Evolutionary conservation across 805 yeast genomes (phyloP), one percentile per base, ranked within the genome.

Genomic region (Candida takata): DNA sequence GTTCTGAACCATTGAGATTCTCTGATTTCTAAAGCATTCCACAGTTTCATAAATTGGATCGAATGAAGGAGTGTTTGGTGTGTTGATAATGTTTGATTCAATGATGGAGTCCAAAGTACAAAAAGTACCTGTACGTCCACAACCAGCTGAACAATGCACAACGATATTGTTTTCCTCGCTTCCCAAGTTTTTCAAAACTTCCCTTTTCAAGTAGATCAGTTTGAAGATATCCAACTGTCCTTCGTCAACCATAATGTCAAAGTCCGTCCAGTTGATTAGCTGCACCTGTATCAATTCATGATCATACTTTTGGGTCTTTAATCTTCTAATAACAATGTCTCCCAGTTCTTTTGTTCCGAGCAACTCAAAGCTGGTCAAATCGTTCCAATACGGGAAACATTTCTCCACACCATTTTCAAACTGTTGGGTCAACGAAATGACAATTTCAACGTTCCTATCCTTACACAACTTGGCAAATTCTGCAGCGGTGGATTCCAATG

Each of bases 91-190:
- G 17, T 26, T 21, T 20, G 23, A 16, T 13, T 30, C 34, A 24
- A 75, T 58, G 16, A 69, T 64, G 0, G 79, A 67, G 51, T 84
- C 94, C 16, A 82, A 61, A 2, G 86, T 74, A 42, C 87, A 76
- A 52, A 79, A 81, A 2, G 95, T 84, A 3, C 98, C 98, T 0
- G 97, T 86, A 39, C 98, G 67, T 14, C 98, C 98, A 53, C 95
- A 87, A 0, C 98, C 98, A 2, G 97, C 97, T 6, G 95, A 85
- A 54, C 98, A 90, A 59, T 90, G 97, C 18, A 83, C 84, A 31
- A 86, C 54, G 6, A 78, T 69, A 1, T 62, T 54, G 7, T 47
- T 39, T 7, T 42, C 29, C 29, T 37, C 40, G n/a, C 25, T 38
- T 3, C 34, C 33, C 17, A 56, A 39, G n/a, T 43, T 40, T 24